phyloP scores from a whole-genome alignment of 495 filamentous ascomycete species.

The Penicillium lividum region DNA sequence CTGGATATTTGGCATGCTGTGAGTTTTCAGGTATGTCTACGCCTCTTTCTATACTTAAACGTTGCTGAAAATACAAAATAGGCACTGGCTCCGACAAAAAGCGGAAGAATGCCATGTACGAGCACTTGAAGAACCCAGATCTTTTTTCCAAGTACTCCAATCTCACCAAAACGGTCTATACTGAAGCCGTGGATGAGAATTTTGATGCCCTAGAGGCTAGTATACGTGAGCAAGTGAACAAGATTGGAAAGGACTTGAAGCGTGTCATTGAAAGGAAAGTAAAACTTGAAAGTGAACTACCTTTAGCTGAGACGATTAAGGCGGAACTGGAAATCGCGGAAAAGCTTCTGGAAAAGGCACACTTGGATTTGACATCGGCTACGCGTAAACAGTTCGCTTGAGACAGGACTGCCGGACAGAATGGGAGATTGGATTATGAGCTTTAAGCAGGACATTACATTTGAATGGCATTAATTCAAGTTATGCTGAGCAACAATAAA shows the following conservation, averaged over 20 bases:
- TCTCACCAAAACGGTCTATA: background rate
- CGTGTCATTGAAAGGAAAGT: background rate
- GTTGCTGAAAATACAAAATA: background rate
- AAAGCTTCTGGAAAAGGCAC: background rate
- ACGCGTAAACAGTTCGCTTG: background rate
- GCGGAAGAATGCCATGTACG: background rate
- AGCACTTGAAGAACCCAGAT: background rate
- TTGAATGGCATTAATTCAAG: background rate
- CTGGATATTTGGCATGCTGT: background rate
- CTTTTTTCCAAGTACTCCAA: background rate
- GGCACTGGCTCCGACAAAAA: background rate
- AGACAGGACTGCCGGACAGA: background rate
- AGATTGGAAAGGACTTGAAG: background rate
- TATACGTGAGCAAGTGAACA: background rate
- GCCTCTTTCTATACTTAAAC: background rate
- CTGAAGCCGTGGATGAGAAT: background rate
- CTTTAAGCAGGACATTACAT: too few species aligned
- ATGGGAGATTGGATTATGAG: too few species aligned
- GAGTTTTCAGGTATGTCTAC: background rate
- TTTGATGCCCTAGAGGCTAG: background rate
- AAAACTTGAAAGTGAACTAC: background rate
- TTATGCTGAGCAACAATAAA: conserved; percentile 10
- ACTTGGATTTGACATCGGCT: background rate
- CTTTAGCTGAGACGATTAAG: background rate
- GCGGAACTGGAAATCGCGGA: background rate